These are phyloP conservation scores for Corchorus capsularis DNA, from an alignment of 345 rosid genomes.

Conservation along the genomic window DNA sequence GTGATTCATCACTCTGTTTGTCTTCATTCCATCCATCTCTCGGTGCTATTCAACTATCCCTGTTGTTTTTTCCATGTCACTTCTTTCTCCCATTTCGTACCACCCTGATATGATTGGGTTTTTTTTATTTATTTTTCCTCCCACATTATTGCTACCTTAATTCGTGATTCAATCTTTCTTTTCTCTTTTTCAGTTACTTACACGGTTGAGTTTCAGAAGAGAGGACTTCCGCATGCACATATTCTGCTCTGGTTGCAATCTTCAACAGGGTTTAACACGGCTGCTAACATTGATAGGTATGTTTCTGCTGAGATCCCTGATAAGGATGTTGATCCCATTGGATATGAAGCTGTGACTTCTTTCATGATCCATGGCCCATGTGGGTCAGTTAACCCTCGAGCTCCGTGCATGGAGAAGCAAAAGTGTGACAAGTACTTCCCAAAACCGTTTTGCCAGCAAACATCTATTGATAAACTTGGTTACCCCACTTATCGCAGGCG, in stretches of 20 bases:
- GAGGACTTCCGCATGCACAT: slow-evolving; percentile 14
- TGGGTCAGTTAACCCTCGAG: not conserved
- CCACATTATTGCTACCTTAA: not conserved
- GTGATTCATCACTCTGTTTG: too few relatives aligned
- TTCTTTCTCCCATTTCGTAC: too few relatives aligned
- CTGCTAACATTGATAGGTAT: not conserved
- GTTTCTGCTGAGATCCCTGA: not conserved
- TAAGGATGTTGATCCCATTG: not conserved
- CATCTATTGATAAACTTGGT: not conserved
- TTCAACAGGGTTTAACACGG: too few relatives aligned
- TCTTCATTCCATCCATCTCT: too few relatives aligned
- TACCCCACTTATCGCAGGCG: not conserved
- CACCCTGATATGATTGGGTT: not conserved
- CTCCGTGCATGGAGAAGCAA: not conserved
- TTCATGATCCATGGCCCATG: not conserved
- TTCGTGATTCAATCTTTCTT: not conserved
- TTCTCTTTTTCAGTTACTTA: not conserved
- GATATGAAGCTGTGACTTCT: not conserved
- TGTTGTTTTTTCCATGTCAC: too few relatives aligned
- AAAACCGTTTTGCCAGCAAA: not conserved
- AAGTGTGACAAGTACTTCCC: not conserved
- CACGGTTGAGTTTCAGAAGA: not conserved
- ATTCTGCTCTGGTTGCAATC: not conserved
- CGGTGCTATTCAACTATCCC: too few relatives aligned
- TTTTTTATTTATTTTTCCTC: not conserved